phyloP scores from a whole-genome alignment of 306 rosid genomes.

The Senna tora region DNA sequence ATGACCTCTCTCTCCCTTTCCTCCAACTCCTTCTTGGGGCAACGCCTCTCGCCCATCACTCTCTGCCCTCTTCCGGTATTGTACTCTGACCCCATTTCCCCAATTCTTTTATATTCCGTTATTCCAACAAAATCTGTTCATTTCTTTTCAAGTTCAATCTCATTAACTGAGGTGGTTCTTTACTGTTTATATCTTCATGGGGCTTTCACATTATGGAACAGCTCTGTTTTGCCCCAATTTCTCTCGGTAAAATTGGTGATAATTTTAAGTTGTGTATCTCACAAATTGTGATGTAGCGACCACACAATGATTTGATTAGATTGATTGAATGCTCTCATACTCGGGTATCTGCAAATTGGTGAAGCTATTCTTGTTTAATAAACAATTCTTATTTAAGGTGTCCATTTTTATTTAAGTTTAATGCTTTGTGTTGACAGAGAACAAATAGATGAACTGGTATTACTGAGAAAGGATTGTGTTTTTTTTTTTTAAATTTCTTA shows the following conservation, averaged over 20 bases:
- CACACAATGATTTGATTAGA: not conserved
- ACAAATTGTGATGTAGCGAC: not conserved
- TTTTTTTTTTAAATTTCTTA: not conserved
- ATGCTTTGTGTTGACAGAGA: not conserved
- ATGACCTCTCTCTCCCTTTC: conserved; percentile 75
- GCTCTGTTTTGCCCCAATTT: not conserved
- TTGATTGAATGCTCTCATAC: not conserved
- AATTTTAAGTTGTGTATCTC: not conserved
- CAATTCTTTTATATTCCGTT: not conserved
- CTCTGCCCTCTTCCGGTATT: conserved; percentile 56
- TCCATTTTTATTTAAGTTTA: not conserved
- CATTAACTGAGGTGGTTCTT: not conserved
- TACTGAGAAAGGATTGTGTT: not conserved
- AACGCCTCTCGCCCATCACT: conserved; percentile 62
- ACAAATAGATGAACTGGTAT: not conserved
- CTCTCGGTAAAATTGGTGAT: conserved; percentile 7
- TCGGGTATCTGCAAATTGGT: not conserved
- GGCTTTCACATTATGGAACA: not conserved
- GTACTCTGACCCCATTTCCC: not conserved
- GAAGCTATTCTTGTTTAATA: not conserved
- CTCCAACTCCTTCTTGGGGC: conserved; percentile 85
- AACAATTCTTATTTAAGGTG: not conserved
- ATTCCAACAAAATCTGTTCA: not conserved
- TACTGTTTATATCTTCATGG: not conserved
- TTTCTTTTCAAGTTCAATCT: conserved; percentile 21